Base-by-base conservation (phyloP, 164 flowering plant species). In the Buxus sempervirens region DNA sequence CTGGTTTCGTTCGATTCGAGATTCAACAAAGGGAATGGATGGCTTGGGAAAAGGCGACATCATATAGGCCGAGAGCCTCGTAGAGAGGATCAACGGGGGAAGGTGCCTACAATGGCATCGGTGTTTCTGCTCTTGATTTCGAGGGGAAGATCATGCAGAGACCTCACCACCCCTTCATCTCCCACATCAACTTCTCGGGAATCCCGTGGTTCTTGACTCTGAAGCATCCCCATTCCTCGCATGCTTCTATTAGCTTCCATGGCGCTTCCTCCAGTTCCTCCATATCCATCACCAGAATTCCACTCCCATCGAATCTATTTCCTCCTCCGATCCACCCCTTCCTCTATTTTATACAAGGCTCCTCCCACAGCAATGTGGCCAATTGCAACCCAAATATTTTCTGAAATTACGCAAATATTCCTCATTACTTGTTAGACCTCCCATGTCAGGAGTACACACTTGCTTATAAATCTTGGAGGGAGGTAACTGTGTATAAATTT, bases 221-320 rank as follows among this genome's bases (percentile, higher is more conserved):
- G 82, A 88, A 91, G 60, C 90, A 82, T 0, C 97, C 97, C 89
- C 84, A 86, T 19, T 79, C 82, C 64, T 83, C 82, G 60, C 89
- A 75, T 0, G 90, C 91, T 69, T 74, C 63, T 14, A 82, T 62
- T 63, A 89, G 78, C 36, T 80, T 73, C 55, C 48, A 0, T 0
- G 57, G 67, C 18, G 80, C 64, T 0, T 5, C 63, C 0, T 80
- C 75, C 36, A 83, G 73, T 12, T 81, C 71, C 9, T 73, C 58
- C 57, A 91, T 49, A 75, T 89, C 93, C 21, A 91, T 83, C 51
- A 78, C 80, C 7, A 95, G 95, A 22, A 91, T 73, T 51, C 54
- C 18, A 42, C 21, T 27, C 53, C 21, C 70, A n/a, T n/a, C n/a
- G n/a, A n/a, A n/a, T n/a, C n/a, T n/a, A n/a, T n/a, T n/a, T n/a